Base-by-base conservation (phyloP, 2,329 filamentous ascomycete genomes). In the Drechslerella coelobrocha region DNA sequence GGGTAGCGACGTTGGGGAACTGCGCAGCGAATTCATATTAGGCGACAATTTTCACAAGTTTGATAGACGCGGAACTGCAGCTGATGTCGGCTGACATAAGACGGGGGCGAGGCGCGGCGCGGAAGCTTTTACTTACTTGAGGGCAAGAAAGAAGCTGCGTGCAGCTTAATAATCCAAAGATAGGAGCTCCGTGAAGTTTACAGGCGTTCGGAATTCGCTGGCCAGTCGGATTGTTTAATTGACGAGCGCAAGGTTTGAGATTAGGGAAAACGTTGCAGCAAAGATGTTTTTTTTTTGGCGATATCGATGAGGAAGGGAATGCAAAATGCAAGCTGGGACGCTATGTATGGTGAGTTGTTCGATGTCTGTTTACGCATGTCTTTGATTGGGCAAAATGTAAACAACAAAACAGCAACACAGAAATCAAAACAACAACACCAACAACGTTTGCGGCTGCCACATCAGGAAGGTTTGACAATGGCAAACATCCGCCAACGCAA, bases 401-500 rank as follows among this genome's bases (percentile, higher is more conserved):
- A 69, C 65, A 69, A 56, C 56, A 68, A 68, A 51, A 62, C 43
- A 23, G 41, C 34, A 61, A 52, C 47, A 61, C 17, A 23, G 27
- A 17, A 54, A 68, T 56, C 63, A 57, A 56, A 69, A 69, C 60
- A 69, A 62, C 65, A 69, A 69, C 65, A 43, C 39, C 9, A n/a
- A n/a, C 19, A 47, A 21, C 12, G 3, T 2, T 21, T n/a, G n/a
- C 53, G 53, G 34, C 37, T 60, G 27, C 52, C 53, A 34, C 24
- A 53, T 59, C 10, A 27, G 62, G 62, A 61, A 61, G 43, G 65
- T 57, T 69, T 69, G 52, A 47, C 45, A 39, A 10, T 12, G 29
- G 29, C 29, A 31, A 31, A 31, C 29, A 12, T 31, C 6, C 29
- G 12, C 29, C 29, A 31, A 31, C 29, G 29, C 5, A 34, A 48